These are phyloP conservation scores for Hypoxylon subgilvum DNA, from an alignment of 495 filamentous ascomycete species.

Conservation along the genomic window DNA sequence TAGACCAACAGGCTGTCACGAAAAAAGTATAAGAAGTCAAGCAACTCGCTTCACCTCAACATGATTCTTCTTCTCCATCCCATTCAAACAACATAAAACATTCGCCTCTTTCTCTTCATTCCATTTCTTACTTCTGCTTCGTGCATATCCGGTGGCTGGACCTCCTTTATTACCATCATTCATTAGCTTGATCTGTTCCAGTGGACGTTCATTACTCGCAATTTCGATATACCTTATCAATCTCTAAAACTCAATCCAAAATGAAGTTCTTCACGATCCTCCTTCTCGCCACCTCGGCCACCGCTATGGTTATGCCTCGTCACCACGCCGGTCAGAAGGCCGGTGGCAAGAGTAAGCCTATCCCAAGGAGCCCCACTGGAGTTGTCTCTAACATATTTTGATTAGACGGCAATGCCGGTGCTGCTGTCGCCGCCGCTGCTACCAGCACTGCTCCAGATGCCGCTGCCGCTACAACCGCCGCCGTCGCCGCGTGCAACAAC, in stretches of 20 bases:
- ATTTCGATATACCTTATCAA: constrained; percentile 9
- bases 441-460: constrained; percentile 5
- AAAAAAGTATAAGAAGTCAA: constrained; percentile 27
- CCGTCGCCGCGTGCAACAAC: constrained; percentile 19
- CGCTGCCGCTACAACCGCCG: constrained; percentile 17
- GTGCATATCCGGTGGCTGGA: constrained; percentile 27
- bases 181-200: constrained; percentile 18
- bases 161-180: constrained; percentile 27
- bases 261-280: constrained; percentile 41
- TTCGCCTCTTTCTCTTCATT: constrained; percentile 24
- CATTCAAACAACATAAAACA: constrained; percentile 16
- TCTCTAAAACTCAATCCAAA: constrained; percentile 18
- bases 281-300: constrained; percentile 37
- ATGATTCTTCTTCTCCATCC: constrained; percentile 28
- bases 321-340: constrained; percentile 37
- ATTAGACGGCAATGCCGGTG: constrained; percentile 7
- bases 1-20: not conserved
- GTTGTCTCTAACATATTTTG: not conserved
- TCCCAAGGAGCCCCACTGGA: not conserved
- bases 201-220: constrained; percentile 17
- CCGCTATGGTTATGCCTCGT: constrained; percentile 37
- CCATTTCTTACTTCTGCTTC: constrained; percentile 21
- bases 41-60: constrained; percentile 13
- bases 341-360: constrained; percentile 15
- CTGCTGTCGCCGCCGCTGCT: constrained; percentile 12